Percentiles rank a stretch among this genome's conserved stretches.
Conservation (phyloP, 1,284 basidiomycete genomes). For the Nidula niveotomentosa region DNA sequence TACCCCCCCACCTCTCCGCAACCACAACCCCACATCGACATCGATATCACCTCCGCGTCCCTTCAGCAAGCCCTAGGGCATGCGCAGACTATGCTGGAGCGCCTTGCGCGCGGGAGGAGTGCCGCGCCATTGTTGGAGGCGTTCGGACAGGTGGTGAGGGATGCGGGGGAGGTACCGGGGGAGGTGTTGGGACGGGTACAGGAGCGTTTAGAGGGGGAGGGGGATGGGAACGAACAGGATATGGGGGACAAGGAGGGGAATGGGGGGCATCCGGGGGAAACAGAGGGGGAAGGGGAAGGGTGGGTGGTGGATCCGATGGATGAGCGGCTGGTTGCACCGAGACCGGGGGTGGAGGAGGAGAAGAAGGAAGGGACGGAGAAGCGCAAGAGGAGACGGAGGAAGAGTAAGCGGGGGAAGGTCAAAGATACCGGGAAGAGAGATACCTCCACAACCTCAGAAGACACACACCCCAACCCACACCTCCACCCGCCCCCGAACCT, state of each 20-base stretch:
- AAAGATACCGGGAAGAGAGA: not conserved
- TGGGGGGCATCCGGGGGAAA: not conserved
- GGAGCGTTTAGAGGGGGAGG: conserved; percentile 8
- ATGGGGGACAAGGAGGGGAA: not conserved
- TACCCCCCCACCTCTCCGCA: conserved; percentile 3
- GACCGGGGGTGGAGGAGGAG: not conserved
- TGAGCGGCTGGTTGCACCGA: not conserved
- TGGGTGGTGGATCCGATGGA: not conserved
- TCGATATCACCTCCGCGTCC: conserved; percentile 9
- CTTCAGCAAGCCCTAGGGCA: conserved; percentile 28
- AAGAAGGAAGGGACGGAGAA: not conserved
- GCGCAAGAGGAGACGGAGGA: not conserved
- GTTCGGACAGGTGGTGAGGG: conserved; percentile 18
- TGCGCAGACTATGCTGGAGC: conserved; percentile 37
- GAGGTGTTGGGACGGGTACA: conserved; percentile 10
- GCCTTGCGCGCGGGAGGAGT: conserved; percentile 35
- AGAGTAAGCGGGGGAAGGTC: not conserved
- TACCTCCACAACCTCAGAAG: not conserved
- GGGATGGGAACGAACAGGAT: not conserved
- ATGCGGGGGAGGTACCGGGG: conserved; percentile 13
- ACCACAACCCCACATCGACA: conserved; percentile 1
- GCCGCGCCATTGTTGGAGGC: conserved; percentile 31
- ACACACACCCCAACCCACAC: not conserved
- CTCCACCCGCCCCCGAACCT: not conserved
- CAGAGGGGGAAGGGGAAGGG: not conserved